These are phyloP conservation scores for Xylariales sp. DNA, from an alignment of 2,329 filamentous ascomycete species.

Conservation along the genomic window DNA sequence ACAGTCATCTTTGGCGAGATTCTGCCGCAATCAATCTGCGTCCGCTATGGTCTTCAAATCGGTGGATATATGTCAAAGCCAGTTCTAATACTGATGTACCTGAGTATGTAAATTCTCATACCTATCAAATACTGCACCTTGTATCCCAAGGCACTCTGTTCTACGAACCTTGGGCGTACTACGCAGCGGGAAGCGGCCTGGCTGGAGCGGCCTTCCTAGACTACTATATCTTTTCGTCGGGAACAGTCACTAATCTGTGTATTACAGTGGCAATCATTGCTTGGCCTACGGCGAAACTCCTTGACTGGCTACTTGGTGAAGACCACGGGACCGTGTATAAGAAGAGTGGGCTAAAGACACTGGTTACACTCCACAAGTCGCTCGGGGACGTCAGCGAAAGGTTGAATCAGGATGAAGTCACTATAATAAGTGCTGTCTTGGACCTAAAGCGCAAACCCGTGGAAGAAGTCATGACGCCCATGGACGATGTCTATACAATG, in stretches of 20 bases:
- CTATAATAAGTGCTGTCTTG: constrained; percentile 94
- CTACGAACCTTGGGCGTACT: no score
- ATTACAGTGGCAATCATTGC: constrained; percentile 68
- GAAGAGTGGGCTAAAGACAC: constrained; percentile 92
- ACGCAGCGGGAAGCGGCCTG: no score
- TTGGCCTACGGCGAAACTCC: constrained; percentile 92
- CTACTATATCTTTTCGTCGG: no score
- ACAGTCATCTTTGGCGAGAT: constrained; percentile 97
- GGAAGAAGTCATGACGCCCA: constrained; percentile 95
- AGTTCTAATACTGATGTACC: constrained; percentile 85
- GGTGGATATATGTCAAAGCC: constrained; percentile 89
- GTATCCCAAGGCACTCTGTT: no score
- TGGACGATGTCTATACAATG: constrained; percentile 95
- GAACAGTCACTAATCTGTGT: no score
- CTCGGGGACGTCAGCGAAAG: constrained; percentile 82
- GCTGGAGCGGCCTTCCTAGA: no score
- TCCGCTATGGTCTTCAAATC: constrained; percentile 91
- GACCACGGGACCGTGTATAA: constrained; percentile 97
- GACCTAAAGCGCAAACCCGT: constrained; percentile 96
- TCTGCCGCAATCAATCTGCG: constrained; percentile 91
- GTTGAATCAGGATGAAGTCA: constrained; percentile 95
- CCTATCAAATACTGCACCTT: no score
- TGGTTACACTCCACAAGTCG: constrained; percentile 91
- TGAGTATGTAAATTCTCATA: constrained; percentile 35
- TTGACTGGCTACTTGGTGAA: constrained; percentile 88